These are phyloP conservation scores for Metarhizium album DNA, from an alignment of 2,329 filamentous ascomycete species.

Conservation along the genomic window DNA sequence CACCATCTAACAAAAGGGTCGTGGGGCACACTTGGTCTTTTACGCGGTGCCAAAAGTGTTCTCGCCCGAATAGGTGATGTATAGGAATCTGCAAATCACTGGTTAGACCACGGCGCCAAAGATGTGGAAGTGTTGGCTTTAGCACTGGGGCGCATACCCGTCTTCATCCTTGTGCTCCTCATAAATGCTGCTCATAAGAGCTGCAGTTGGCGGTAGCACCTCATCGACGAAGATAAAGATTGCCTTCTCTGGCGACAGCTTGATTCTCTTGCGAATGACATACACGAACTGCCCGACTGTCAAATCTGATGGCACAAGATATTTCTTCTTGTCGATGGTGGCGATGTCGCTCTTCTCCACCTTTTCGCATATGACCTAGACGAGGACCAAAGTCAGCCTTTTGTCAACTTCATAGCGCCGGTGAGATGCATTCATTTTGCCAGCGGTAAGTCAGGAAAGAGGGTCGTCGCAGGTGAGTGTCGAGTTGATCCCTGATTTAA, in stretches of 20 bases:
- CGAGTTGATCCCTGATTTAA: neutral
- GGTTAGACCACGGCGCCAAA: conserved; percentile 7
- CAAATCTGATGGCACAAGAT: conserved; percentile 91
- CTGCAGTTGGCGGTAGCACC: conserved; percentile 89
- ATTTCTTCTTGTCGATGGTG: conserved; percentile 99
- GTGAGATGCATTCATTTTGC: neutral
- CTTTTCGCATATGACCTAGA: conserved; percentile 96
- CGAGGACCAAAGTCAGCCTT: neutral
- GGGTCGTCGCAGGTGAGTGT: neutral
- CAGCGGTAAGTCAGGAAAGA: neutral
- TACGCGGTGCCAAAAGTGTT: conserved; percentile 73
- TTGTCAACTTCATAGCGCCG: neutral
- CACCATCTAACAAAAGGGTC: neutral
- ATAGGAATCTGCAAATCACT: conserved; percentile 64
- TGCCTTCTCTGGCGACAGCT: conserved; percentile 98
- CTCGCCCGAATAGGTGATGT: conserved; percentile 99
- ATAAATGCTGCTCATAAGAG: conserved; percentile 98
- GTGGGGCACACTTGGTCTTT: neutral
- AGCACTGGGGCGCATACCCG: conserved; percentile 34
- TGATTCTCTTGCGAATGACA: conserved; percentile 99
- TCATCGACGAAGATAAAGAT: conserved; percentile 99
- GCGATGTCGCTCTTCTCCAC: conserved; percentile 99
- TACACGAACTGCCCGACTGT: conserved; percentile 99
- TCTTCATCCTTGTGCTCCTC: conserved; percentile 93
- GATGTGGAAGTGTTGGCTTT: neutral